A percentile compares a stretch with the other conserved stretches of the same genome.
phyloP scores from a whole-genome alignment of 176 grass and related monocot genomes.

The Aegilops sharonensis region DNA sequence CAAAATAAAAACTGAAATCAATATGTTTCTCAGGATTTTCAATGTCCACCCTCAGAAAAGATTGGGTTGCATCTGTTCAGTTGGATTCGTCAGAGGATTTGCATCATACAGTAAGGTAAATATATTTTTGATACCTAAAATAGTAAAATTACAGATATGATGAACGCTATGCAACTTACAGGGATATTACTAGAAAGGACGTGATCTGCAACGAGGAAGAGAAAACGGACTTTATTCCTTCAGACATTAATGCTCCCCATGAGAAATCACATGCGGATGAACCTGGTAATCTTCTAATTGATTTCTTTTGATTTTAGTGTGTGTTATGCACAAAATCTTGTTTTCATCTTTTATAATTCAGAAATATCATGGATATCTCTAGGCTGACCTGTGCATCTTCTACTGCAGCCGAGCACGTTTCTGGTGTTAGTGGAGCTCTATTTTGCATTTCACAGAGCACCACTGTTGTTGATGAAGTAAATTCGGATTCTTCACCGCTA shows the following conservation, averaged over 20 bases:
- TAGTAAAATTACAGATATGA: not conserved
- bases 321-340: not conserved
- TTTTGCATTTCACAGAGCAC: not conserved
- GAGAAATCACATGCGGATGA: not conserved
- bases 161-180: slow-evolving; percentile 21
- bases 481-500: not conserved
- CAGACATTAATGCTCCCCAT: not conserved
- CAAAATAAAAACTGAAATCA: slow-evolving; percentile 7
- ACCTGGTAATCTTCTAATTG: slow-evolving; percentile 25
- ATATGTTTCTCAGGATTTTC: not conserved
- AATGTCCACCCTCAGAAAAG: not conserved
- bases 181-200: not conserved
- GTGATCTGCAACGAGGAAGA: not conserved
- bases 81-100: not conserved
- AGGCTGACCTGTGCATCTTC: not conserved
- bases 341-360: not conserved
- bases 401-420: slow-evolving; percentile 29
- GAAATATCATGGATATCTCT: not conserved
- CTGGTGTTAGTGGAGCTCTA: slow-evolving; percentile 9
- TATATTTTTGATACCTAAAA: not conserved
- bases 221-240: slow-evolving; percentile 5
- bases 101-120: slow-evolving; percentile 26
- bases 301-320: slow-evolving; percentile 18
- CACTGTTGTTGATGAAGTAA: not conserved
- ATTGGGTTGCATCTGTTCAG: not conserved